phyloP scores from a whole-genome alignment of 139 green algal species.

The Helicosporidium sp. region DNA sequence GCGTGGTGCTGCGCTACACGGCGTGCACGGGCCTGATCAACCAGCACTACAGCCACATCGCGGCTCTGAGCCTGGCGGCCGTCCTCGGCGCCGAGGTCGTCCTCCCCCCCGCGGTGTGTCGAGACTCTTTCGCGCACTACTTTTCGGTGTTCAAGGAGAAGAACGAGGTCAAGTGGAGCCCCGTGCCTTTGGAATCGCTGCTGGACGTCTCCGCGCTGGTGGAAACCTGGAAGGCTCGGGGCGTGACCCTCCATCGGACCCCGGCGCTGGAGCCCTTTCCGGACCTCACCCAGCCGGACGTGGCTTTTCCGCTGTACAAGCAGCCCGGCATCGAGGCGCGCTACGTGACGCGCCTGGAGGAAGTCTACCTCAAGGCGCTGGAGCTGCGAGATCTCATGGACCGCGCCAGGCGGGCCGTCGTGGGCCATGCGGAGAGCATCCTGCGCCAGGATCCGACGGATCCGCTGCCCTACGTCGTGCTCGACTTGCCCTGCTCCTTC shows the following conservation, averaged over 20 bases:
- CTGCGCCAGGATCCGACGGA: constrained; percentile 4
- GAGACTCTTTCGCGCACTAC: constrained; percentile 39
- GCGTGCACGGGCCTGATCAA: constrained; percentile 53
- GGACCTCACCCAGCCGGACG: constrained; percentile 10
- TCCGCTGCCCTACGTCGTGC: constrained; percentile 26
- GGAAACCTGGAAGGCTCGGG: constrained; percentile 11
- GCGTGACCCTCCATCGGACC: constrained; percentile 22
- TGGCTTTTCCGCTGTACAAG: constrained; percentile 10
- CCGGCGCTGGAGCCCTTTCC: constrained; percentile 14
- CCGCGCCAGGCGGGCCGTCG: constrained; percentile 4
- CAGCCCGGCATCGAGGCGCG: constrained; percentile 3
- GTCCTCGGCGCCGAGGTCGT: constrained; percentile 33
- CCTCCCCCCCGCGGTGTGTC: constrained; percentile 35
- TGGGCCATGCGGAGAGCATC: constrained; percentile 1
- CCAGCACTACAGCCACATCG: constrained; percentile 51
- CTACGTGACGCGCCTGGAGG: constrained; percentile 6
- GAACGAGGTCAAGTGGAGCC: constrained; percentile 42
- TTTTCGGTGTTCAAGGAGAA: constrained; percentile 34
- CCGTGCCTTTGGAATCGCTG: constrained; percentile 22
- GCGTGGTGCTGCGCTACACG: constrained; percentile 42
- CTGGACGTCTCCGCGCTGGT: constrained; percentile 33
- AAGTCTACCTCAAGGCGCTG: constrained; percentile 12
- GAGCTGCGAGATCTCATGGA: constrained; percentile 15
- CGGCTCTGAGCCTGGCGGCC: constrained; percentile 30
- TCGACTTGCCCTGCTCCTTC: constrained; percentile 53